Evolutionary conservation across 176 grass and related monocot species (phyloP).

Genomic region (Aegilops longissima): DNA sequence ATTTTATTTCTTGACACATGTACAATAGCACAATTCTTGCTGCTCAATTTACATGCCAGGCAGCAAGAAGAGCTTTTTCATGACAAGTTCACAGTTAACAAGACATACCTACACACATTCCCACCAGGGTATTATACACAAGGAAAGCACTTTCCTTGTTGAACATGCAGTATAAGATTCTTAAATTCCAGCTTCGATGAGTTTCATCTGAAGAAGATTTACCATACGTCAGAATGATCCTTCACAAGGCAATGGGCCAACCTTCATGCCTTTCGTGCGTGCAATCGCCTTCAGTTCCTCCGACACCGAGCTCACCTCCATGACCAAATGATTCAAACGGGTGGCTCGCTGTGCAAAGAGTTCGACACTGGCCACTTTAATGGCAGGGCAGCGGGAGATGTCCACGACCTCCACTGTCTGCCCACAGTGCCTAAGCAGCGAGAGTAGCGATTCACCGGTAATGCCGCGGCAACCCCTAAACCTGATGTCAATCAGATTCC

Average conservation of each 20-base stretch:
- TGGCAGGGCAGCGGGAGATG: constrained; percentile 55
- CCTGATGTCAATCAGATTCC: constrained; percentile 65
- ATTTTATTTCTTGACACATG: constrained; percentile 8
- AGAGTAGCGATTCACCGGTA: constrained; percentile 37
- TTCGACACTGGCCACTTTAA: constrained; percentile 44
- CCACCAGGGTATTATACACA: constrained; percentile 1
- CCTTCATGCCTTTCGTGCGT: constrained; percentile 47
- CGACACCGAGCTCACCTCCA: constrained; percentile 58
- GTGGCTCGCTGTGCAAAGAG: constrained; percentile 42
- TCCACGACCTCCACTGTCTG: constrained; percentile 63
- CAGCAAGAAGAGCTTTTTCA: constrained; percentile 18
- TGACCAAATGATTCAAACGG: constrained; percentile 49
- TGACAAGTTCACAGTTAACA: constrained; percentile 17
- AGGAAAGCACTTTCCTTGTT: constrained; percentile 23
- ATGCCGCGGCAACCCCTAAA: constrained; percentile 70
- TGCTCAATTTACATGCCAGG: constrained; percentile 43
- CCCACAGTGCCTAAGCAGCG: constrained; percentile 66
- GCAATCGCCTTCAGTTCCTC: constrained; percentile 40
- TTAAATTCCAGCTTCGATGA: not conserved
- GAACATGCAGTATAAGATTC: not conserved
- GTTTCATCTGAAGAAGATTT: constrained; percentile 31
- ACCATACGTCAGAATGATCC: constrained; percentile 28
- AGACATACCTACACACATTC: not conserved
- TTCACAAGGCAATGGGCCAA: constrained; percentile 39
- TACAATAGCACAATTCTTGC: constrained; percentile 25